These are phyloP conservation scores for Populus hybrid DNA, from an alignment of 441 rosid genomes.

Conservation along the genomic window DNA sequence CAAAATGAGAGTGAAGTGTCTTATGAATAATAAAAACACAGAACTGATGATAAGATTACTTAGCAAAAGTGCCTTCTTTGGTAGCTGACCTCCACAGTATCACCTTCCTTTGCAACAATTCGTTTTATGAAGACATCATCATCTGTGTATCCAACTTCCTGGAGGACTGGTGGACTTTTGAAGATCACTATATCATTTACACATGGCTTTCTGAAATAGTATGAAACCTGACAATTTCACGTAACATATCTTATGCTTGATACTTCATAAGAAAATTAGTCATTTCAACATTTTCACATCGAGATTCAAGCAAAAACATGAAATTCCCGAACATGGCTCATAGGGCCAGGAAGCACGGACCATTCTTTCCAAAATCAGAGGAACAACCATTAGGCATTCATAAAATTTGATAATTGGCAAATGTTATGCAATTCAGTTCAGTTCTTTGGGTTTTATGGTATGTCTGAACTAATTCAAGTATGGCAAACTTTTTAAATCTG, in stretches of 20 bases:
- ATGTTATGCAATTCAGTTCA: too few species aligned
- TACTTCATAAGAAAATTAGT: background rate
- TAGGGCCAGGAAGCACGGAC: background rate
- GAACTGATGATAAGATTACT: background rate
- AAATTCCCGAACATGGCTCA: background rate
- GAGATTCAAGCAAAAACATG: background rate
- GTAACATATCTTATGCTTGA: background rate
- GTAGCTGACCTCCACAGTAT: constrained; percentile 69
- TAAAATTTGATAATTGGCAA: too few species aligned
- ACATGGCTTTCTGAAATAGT: constrained; percentile 92
- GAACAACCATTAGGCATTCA: background rate
- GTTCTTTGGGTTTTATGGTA: too few species aligned
- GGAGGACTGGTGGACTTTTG: constrained; percentile 92
- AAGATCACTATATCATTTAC: constrained; percentile 90
- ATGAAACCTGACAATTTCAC: constrained; percentile 59
- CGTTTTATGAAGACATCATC: constrained; percentile 91
- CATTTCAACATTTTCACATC: too few species aligned
- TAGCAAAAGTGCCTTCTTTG: background rate
- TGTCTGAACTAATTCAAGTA: too few species aligned
- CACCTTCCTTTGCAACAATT: constrained; percentile 90
- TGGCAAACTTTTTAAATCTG: too few species aligned
- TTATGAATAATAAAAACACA: background rate
- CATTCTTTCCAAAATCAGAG: background rate
- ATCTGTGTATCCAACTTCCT: constrained; percentile 86
- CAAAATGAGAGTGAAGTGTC: background rate